A percentile compares a stretch with the other conserved stretches of the same genome.
Conservation (phyloP, 2,329 filamentous ascomycete species). For the Tolypocladium inflatum region DNA sequence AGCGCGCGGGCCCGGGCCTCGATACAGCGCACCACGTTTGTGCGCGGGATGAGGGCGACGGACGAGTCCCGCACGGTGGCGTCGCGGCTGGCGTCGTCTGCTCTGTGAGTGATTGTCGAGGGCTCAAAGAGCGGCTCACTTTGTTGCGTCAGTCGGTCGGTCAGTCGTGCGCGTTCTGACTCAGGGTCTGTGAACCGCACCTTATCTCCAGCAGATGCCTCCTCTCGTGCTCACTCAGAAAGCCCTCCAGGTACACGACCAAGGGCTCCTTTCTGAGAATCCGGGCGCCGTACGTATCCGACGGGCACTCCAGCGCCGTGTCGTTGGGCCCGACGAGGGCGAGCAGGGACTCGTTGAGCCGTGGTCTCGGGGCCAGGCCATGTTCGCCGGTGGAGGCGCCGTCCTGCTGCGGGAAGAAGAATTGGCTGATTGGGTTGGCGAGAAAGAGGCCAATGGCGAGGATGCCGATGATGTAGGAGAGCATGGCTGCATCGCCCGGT, state of each 20-base stretch:
- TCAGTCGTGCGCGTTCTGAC: not conserved
- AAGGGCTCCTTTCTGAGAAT: not conserved
- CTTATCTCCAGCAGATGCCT: not conserved
- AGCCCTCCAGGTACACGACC: not conserved
- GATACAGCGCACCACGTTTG: not conserved
- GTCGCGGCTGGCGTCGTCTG: not conserved
- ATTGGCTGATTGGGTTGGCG: not conserved
- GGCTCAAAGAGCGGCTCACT: not conserved
- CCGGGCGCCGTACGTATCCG: not conserved
- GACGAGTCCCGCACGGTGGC: not conserved
- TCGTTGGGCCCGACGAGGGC: not conserved
- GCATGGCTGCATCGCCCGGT: not conserved
- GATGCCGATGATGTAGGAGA: not conserved
- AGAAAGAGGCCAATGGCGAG: not conserved
- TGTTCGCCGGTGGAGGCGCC: not conserved
- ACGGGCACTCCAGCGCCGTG: not conserved
- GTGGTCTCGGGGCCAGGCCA: not conserved
- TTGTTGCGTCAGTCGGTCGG: not conserved
- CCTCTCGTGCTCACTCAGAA: not conserved
- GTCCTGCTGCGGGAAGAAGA: not conserved
- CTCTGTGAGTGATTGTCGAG: not conserved
- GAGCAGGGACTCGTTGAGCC: not conserved
- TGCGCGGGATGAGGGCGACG: not conserved
- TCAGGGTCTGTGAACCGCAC: not conserved
- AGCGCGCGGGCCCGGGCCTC: not conserved